phyloP scores from a whole-genome alignment of 345 rosid genomes.

The Gossypium arboreum region DNA sequence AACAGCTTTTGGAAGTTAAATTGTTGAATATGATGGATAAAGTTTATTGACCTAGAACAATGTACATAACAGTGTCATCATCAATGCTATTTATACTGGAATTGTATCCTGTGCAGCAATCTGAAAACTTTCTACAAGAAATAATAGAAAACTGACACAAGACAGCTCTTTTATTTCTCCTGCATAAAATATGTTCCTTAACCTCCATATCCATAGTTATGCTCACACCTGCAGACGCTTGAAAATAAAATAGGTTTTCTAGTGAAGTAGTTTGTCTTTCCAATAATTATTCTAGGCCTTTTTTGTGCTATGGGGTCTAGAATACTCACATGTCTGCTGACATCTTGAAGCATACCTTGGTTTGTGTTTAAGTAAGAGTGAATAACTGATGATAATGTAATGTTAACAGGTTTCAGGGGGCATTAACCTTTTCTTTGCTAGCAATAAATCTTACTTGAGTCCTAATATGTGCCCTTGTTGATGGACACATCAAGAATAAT shows the following conservation, averaged over 20 bases:
- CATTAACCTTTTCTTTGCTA: not conserved
- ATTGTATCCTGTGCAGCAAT: not conserved
- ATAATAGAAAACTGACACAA: not conserved
- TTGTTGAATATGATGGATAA: slow-evolving; percentile 8
- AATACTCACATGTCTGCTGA: not conserved
- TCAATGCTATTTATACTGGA: not conserved
- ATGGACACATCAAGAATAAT: not conserved
- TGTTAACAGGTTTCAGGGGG: not conserved
- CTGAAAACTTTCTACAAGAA: not conserved
- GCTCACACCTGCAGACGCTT: not conserved
- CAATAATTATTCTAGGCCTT: not conserved
- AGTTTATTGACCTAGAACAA: not conserved
- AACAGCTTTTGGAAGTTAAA: not conserved
- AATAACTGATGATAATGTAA: not conserved
- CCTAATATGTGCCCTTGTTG: not conserved
- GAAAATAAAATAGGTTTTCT: not conserved
- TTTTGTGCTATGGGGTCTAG: not conserved
- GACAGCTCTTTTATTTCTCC: not conserved
- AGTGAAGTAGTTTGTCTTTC: not conserved
- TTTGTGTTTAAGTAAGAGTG: not conserved
- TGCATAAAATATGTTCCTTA: not conserved
- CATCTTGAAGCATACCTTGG: not conserved
- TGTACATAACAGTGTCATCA: not conserved
- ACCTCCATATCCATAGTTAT: not conserved
- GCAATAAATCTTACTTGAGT: not conserved